phyloP scores from a whole-genome alignment of 2,329 filamentous ascomycete species.

The Calonectria honghensis region DNA sequence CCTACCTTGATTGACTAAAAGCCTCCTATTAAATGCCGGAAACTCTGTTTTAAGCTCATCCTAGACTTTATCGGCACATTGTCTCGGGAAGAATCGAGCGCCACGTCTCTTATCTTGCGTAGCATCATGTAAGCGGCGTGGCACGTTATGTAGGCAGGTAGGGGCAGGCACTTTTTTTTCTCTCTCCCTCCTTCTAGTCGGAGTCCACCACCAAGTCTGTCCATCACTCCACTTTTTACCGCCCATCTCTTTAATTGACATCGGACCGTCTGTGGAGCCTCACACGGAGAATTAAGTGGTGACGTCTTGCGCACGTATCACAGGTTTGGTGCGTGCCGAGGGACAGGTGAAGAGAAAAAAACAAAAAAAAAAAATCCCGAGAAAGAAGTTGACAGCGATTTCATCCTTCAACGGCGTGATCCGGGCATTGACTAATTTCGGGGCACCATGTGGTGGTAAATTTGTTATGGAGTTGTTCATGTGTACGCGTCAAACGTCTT shows the following conservation, averaged over 20 bases:
- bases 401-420: conserved; percentile 2
- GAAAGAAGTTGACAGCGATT: conserved; percentile 7
- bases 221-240: conserved; percentile 18
- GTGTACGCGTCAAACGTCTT: background rate
- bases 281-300: conserved; percentile 27
- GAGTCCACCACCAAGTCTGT: conserved; percentile 13
- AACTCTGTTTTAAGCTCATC: conserved; percentile 18
- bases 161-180: background rate
- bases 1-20: background rate
- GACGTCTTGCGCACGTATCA: conserved; percentile 24
- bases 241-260: conserved; percentile 25
- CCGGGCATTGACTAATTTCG: background rate
- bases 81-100: conserved; percentile 12
- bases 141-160: no score
- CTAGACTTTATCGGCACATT: conserved; percentile 3
- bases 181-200: background rate
- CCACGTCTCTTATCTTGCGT: conserved; percentile 7
- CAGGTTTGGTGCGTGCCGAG: conserved; percentile 6
- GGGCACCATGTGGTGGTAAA: background rate
- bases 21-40: background rate
- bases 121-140: background rate
- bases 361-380: background rate
- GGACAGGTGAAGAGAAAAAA: background rate
- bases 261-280: conserved; percentile 26
- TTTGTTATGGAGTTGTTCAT: conserved; percentile 10